Base-by-base conservation (phyloP, 192 early-diverging fungal genomes). In the Irineochytrium annulatum region DNA sequence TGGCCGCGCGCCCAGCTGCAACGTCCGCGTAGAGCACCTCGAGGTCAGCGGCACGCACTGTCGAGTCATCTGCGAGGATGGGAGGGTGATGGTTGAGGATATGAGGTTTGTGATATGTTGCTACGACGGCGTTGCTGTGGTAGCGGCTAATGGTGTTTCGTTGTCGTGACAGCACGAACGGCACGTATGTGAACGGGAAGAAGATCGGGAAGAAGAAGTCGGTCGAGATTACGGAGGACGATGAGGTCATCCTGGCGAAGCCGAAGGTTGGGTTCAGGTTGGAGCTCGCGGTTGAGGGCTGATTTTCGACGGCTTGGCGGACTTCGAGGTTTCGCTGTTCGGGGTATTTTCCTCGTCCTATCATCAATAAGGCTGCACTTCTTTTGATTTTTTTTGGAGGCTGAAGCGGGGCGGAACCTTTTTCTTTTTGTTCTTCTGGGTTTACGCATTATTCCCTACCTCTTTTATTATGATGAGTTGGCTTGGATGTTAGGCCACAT, bases 11-110 rank as follows among this genome's bases (percentile, higher is more conserved):
- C 58, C 59, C 19, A 58, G 55, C 19, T 35, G 46, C 34, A 58
- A 58, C 44, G 45, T 74, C 16, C 28, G 62, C 14, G 19, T 74
- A 11, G 22, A n/a, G 3, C 6, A 34, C 35, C n/a, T 31, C 3
- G 22, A 2, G n/a, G 46, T 74, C 26, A 70, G 68, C 48, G 43
- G 52, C 13, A n/a, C 31, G 11, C 72, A 74, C 43, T 74, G 72
- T 34, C 13, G 28, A 29, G n/a, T 65, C 20, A 37, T 26, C 0
- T 17, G 2, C 16, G 32, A 31, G 2, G 49, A 20, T 62, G 57
- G 1, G 0, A 48, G 11, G n/a, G 26, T 30, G n/a, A 19, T 13
- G 26, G n/a, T 52, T 1, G 29, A 33, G 43, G 31, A 43, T 14
- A 43, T 13, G 17, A 41, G 29, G 41, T 30, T 8, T 16, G 54